Conservation (phyloP, 345 rosid genomes). For the Melastoma malabathricum region DNA sequence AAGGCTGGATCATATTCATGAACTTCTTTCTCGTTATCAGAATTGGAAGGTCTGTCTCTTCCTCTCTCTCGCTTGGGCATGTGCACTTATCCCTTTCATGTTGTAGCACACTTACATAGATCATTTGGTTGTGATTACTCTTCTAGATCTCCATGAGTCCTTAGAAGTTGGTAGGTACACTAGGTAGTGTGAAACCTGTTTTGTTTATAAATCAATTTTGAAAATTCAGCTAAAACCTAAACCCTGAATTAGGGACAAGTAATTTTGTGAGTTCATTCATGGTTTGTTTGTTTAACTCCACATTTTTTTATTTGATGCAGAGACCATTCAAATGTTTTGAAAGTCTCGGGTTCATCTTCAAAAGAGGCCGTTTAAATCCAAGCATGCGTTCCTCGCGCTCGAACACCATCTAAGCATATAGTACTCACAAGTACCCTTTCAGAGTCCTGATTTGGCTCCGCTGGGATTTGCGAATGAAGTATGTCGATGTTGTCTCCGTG, state of each 20-base stretch:
- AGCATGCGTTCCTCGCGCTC: constrained; percentile 46
- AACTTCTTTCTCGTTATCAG: constrained; percentile 23
- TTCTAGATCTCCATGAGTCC: neutral
- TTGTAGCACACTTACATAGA: neutral
- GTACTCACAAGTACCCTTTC: neutral
- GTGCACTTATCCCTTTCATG: neutral
- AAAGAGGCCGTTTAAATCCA: constrained; percentile 34
- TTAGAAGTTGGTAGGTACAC: too few relatives aligned
- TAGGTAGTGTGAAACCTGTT: too few relatives aligned
- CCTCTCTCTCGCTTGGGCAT: constrained; percentile 3
- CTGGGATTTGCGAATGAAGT: too few relatives aligned
- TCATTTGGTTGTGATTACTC: too few relatives aligned
- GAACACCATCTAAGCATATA: constrained; percentile 19
- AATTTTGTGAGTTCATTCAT: neutral
- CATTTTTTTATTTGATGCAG: constrained; percentile 17
- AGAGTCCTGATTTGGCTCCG: neutral
- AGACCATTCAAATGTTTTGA: constrained; percentile 37
- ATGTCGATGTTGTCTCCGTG: too few relatives aligned
- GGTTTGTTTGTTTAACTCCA: neutral
- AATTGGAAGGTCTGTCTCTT: constrained; percentile 47
- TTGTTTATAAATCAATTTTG: too few relatives aligned
- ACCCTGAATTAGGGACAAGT: too few relatives aligned
- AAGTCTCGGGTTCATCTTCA: constrained; percentile 25
- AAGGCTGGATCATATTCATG: constrained; percentile 32
- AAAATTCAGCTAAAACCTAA: too few relatives aligned